Evolutionary conservation across 1,284 basidiomycete species (phyloP).

Genomic region (Melampsora larici-populina): DNA sequence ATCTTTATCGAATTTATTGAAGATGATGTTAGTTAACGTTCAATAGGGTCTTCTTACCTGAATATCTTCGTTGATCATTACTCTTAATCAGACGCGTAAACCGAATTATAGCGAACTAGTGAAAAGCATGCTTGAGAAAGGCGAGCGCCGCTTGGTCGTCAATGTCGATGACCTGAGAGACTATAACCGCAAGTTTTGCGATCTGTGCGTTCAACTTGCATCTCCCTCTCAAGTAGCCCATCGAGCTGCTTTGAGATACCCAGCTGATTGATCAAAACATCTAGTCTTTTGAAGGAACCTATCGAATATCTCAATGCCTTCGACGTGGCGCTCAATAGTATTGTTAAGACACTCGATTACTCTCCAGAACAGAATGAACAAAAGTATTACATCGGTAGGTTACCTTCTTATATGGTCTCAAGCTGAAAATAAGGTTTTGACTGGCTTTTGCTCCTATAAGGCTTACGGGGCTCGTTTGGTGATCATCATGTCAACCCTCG

Average conservation of each 20-base stretch:
- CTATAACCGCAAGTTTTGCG: constrained; percentile 73
- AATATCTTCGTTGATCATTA: constrained; percentile 42
- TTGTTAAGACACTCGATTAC: constrained; percentile 60
- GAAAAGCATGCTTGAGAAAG: constrained; percentile 74
- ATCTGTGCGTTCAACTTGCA: constrained; percentile 53
- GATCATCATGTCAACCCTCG: constrained; percentile 97
- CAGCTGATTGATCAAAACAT: background rate
- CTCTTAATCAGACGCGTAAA: constrained; percentile 45
- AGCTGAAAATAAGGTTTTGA: background rate
- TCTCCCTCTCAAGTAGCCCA: background rate
- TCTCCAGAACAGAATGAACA: constrained; percentile 61
- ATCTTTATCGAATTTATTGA: constrained; percentile 84
- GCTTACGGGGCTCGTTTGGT: constrained; percentile 97
- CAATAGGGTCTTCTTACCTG: constrained; percentile 14
- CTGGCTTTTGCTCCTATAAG: constrained; percentile 61
- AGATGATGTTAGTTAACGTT: constrained; percentile 62
- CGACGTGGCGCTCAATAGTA: constrained; percentile 74
- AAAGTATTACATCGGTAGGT: constrained; percentile 39
- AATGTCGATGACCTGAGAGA: constrained; percentile 96
- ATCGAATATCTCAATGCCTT: constrained; percentile 86
- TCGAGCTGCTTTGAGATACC: background rate
- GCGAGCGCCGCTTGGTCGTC: constrained; percentile 84
- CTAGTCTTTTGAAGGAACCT: constrained; percentile 79
- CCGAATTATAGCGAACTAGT: constrained; percentile 83
- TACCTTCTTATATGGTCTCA: background rate